Evolutionary conservation across 345 rosid species (phyloP).

Genomic region (Triadica sebifera): DNA sequence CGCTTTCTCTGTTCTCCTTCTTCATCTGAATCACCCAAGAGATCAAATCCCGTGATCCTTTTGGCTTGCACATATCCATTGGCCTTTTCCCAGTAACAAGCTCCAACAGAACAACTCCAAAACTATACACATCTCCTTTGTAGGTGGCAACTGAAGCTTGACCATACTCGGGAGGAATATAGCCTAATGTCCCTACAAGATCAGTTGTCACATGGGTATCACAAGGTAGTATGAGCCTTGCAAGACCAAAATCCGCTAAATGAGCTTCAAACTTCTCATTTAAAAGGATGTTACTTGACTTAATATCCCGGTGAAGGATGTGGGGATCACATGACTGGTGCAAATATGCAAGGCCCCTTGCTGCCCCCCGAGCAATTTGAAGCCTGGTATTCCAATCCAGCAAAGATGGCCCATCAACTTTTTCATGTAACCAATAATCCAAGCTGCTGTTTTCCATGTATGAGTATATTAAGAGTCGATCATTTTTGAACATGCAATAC

Average conservation of each 20-base stretch:
- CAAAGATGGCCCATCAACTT: slow-evolving; percentile 56
- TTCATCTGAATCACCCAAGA: slow-evolving; percentile 68
- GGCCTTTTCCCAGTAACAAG: slow-evolving; percentile 85
- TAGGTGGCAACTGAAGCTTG: slow-evolving; percentile 83
- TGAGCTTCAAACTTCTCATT: slow-evolving; percentile 75
- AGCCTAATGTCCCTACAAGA: slow-evolving; percentile 84
- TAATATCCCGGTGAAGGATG: slow-evolving; percentile 79
- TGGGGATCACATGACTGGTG: slow-evolving; percentile 81
- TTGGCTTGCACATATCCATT: slow-evolving; percentile 79
- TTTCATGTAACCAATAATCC: slow-evolving; percentile 90
- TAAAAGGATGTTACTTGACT: slow-evolving; percentile 79
- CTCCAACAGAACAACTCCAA: slow-evolving; percentile 87
- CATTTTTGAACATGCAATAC: slow-evolving; percentile 55
- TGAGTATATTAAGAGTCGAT: slow-evolving; percentile 72
- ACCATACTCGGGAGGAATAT: slow-evolving; percentile 87
- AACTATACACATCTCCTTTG: slow-evolving; percentile 83
- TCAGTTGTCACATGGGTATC: slow-evolving; percentile 86
- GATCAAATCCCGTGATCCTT: slow-evolving; percentile 60
- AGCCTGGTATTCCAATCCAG: slow-evolving; percentile 67
- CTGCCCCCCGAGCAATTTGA: slow-evolving; percentile 69
- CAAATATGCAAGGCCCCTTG: slow-evolving; percentile 64
- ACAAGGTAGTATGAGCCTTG: slow-evolving; percentile 65
- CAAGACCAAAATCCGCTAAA: slow-evolving; percentile 87
- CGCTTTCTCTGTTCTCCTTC: slow-evolving; percentile 55
- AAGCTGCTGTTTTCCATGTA: slow-evolving; percentile 89